Percentiles rank a stretch among this genome's conserved stretches.
Conservation (phyloP, 1,284 basidiomycete species). For the Cutaneotrichosporon sp. region DNA sequence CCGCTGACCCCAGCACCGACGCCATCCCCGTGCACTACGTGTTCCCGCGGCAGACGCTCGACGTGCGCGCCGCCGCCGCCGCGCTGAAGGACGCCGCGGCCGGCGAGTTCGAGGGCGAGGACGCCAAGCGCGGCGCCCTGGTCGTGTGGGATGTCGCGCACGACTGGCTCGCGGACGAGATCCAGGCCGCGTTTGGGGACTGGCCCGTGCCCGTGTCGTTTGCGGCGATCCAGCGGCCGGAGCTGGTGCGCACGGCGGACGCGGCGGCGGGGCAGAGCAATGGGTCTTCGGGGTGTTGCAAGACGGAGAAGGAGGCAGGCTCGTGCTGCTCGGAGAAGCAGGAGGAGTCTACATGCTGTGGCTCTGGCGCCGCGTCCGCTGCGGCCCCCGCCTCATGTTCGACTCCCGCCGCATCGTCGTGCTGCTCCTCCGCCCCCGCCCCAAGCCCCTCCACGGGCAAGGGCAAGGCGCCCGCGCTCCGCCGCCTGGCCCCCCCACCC, state of each 20-base stretch:
- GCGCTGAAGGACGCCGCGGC: constrained; percentile 30
- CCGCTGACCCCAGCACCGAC: constrained; percentile 41
- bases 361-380: not conserved
- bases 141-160: constrained; percentile 81
- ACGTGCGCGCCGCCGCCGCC: constrained; percentile 34
- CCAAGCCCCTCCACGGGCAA: constrained; percentile 76
- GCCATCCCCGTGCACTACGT: constrained; percentile 54
- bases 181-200: constrained; percentile 26
- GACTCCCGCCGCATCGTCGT: not conserved
- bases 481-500: constrained; percentile 41
- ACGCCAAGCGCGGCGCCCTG: constrained; percentile 54
- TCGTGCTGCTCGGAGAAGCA: not conserved
- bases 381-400: not conserved
- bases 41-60: constrained; percentile 46
- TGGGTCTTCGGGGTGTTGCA: not conserved
- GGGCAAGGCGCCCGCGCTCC: constrained; percentile 41
- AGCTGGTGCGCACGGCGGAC: not conserved
- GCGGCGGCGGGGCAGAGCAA: not conserved
- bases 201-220: constrained; percentile 35
- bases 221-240: constrained; percentile 34
- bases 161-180: constrained; percentile 61
- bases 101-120: constrained; percentile 26
- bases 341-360: not conserved
- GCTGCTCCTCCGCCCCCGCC: constrained; percentile 62
- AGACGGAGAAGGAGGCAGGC: not conserved